A percentile compares a stretch with the other conserved stretches of the same genome.
These are phyloP conservation scores for Hyphodiscus sp. DNA, from an alignment of 2,329 filamentous ascomycete species.

Conservation along the genomic window DNA sequence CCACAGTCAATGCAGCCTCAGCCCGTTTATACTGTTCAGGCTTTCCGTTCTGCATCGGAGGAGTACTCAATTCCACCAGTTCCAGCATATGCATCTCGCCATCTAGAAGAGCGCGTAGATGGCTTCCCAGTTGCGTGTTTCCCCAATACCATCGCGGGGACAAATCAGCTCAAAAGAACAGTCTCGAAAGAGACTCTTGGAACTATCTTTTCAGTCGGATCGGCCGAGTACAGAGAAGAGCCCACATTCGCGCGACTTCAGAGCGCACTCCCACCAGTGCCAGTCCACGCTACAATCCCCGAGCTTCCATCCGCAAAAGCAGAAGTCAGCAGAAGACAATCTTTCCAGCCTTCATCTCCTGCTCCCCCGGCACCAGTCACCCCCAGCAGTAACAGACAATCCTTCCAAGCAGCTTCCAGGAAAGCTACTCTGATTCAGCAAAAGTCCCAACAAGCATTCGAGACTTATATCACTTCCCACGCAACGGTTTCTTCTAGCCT, in stretches of 20 bases:
- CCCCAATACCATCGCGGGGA: slow-evolving; percentile 16
- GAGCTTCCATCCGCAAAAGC: slow-evolving; percentile 9
- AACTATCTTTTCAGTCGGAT: slow-evolving; percentile 26
- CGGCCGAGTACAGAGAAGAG: slow-evolving; percentile 21
- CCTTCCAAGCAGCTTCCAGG: slow-evolving; percentile 1
- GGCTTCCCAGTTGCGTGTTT: slow-evolving; percentile 17
- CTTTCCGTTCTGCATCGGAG: slow-evolving; percentile 15
- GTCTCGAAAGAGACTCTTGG: slow-evolving; percentile 25
- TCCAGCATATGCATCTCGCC: slow-evolving; percentile 11
- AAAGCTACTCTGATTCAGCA: not conserved
- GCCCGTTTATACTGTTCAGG: slow-evolving; percentile 21
- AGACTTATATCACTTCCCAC: slow-evolving; percentile 21
- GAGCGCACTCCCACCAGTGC: slow-evolving; percentile 19
- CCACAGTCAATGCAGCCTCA: slow-evolving; percentile 5
- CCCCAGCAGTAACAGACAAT: not conserved
- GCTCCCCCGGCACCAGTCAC: not conserved
- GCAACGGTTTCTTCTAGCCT: slow-evolving; percentile 17
- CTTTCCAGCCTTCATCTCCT: slow-evolving; percentile 7
- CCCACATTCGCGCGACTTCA: slow-evolving; percentile 18
- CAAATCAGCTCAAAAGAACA: slow-evolving; percentile 8
- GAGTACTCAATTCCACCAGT: slow-evolving; percentile 16
- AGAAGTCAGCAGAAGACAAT: slow-evolving; percentile 12
- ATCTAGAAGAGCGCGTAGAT: slow-evolving; percentile 18
- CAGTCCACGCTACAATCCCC: slow-evolving; percentile 12
- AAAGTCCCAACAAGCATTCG: slow-evolving; percentile 16